Base-by-base conservation (phyloP, 2,329 filamentous ascomycete species). In the Spiromastix sp. region DNA sequence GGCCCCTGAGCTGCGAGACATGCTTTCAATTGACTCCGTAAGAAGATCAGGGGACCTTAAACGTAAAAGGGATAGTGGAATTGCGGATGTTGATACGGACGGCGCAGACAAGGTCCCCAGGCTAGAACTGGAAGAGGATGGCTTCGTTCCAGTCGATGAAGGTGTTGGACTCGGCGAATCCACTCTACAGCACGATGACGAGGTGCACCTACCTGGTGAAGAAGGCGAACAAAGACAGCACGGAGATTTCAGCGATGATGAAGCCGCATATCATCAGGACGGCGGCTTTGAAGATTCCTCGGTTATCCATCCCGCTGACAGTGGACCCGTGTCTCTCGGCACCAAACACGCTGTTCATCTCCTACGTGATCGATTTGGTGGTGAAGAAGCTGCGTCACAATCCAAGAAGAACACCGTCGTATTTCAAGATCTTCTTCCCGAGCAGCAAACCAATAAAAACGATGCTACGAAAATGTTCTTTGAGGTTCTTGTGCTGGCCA, bases 401-500 rank as follows among this genome's bases (percentile, higher is more conserved):
- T 77, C 86, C 50, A 81, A 80, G 57, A 81, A 81, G 56, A 72
- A 71, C 16, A 76, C 76, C 9, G 85, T 93, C 3, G 70, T 93
- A 3, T 95, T 98, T 69, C 89, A 95, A 51, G 82, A 93, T 39
- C 71, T 98, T 31, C 72, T 95, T 21, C 91, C 91, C 0, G 85
- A 93, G 60, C 65, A 71, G 44, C 74, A 73, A 41, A 89, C 89
- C 1, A 85, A 74, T 46, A 84, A 85, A 59, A 81, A 82, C 6
- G 91, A 96, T 50, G 91, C 91, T 0, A 98, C 91, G 28, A 95
- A 95, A 71, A 95, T 98, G 86, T 98, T 98, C 67, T 98, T 98
- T 51, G 91, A 98, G 63, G 81, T 91, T 36, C 70, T 98, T 16
- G 91, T 98, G 3, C 71, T 98, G 30, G 91, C 89, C 4, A 98